phyloP scores from a whole-genome alignment of 805 yeast species.

The Candida andamanensis region DNA sequence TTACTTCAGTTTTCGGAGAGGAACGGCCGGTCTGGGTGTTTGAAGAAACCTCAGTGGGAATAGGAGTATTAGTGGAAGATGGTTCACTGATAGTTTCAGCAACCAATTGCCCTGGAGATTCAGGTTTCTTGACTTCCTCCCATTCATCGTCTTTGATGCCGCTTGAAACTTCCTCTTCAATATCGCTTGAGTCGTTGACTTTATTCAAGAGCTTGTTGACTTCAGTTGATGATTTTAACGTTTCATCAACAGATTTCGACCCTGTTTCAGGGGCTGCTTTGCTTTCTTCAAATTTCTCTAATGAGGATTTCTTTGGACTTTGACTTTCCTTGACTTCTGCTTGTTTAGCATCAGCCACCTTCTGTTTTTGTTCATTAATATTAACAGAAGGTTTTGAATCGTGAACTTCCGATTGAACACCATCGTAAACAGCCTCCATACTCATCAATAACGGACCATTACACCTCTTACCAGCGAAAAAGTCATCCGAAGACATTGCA shows the following conservation, averaged over 20 bases:
- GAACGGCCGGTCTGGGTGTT: not conserved
- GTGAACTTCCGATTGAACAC: constrained; percentile 48
- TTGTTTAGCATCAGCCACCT: constrained; percentile 15
- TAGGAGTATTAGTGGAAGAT: constrained; percentile 8
- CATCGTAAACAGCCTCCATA: constrained; percentile 78
- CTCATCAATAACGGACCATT: constrained; percentile 77
- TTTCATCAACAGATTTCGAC: constrained; percentile 29
- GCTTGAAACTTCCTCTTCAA: constrained; percentile 25
- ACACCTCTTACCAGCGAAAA: constrained; percentile 72
- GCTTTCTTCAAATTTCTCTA: constrained; percentile 6
- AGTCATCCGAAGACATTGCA: constrained; percentile 75
- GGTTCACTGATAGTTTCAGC: constrained; percentile 7
- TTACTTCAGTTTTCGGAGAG: constrained; percentile 2
- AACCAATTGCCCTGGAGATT: constrained; percentile 6
- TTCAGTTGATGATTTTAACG: constrained; percentile 30
- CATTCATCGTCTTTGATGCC: constrained; percentile 33
- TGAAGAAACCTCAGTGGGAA: constrained; percentile 7
- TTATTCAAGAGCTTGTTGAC: constrained; percentile 32
- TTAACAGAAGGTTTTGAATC: constrained; percentile 33
- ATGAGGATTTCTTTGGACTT: constrained; percentile 8
- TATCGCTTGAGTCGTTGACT: constrained; percentile 35
- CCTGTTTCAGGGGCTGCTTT: constrained; percentile 4
- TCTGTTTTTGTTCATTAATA: constrained; percentile 22
- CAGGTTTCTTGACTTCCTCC: constrained; percentile 35
- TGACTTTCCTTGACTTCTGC: constrained; percentile 8